Base-by-base conservation (phyloP, 768 basidiomycete species). In the Naganishia onofrii region DNA sequence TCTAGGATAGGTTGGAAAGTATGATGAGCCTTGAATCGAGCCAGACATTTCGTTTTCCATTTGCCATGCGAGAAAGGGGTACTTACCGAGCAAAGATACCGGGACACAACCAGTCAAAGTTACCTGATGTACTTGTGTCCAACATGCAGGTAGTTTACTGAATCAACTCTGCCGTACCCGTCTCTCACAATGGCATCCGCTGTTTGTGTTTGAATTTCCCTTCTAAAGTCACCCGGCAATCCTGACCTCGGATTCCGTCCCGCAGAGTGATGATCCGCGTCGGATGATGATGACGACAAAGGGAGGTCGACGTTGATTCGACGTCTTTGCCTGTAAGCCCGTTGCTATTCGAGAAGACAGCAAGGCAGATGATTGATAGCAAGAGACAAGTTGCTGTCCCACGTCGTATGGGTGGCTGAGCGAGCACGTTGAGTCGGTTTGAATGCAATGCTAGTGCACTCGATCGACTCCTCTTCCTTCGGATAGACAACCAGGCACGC, bases 391-490 rank as follows among this genome's bases (percentile, higher is more conserved):
- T 4, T 51, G n/a, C n/a, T n/a, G 23, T n/a, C 3, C 23, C 48
- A 51, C n/a, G 48, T 51, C 48, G 23, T 51, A 4, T 51, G 19
- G 42, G 42, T 42, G 42, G 42, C 42, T 42, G 42, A 42, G 42
- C 9, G 21, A 31, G 53, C n/a, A 31, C 3, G 9, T 29, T 3
- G 29, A 56, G 32, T 31, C 3, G 15, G 13, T 9, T 34, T 4
- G 28, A 56, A 21, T 34, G 19, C 8, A 36, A 36, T 29, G 26
- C 26, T 58, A 36, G 57, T 36, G 36, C 57, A 1, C 34, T 58
- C 57, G 57, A 58, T 58, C 57, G 57, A 34, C 29, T 36, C 44
- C 36, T 19, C 32, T n/a, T n/a, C n/a, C n/a, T n/a, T 58, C 57
- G 57, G 34, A 36, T 58, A 38, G 36, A 58, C 31, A 56, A 56